These are phyloP conservation scores for Paracoccidioides lutzii DNA, from an alignment of 2,329 filamentous ascomycete species.

Conservation along the genomic window DNA sequence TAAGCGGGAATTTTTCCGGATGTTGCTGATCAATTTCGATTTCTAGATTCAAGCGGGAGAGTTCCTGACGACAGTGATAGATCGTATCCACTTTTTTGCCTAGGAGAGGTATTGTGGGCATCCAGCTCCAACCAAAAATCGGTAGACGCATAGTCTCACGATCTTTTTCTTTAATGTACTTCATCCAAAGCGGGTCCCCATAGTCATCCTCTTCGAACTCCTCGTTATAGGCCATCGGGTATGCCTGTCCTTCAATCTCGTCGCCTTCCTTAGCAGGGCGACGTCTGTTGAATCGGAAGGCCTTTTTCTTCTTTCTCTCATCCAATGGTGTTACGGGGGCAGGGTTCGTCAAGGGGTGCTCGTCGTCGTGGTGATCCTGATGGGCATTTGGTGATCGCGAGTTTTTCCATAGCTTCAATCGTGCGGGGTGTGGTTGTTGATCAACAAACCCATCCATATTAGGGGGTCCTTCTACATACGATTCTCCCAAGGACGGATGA, in stretches of 20 bases:
- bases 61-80: conserved; percentile 72
- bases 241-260: conserved; percentile 31
- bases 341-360: conserved; percentile 23
- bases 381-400: conserved; percentile 9
- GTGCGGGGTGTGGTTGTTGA: conserved; percentile 22
- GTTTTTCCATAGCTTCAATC: conserved; percentile 11
- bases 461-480: conserved; percentile 1
- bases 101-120: conserved; percentile 63
- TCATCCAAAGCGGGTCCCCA: conserved; percentile 61
- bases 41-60: conserved; percentile 78
- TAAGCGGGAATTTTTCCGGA: conserved; percentile 72
- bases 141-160: conserved; percentile 74
- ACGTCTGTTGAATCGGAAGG: background rate
- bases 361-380: conserved; percentile 17
- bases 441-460: background rate
- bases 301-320: conserved; percentile 1
- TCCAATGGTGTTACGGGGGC: conserved; percentile 15
- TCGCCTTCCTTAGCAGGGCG: conserved; percentile 12
- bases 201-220: conserved; percentile 51
- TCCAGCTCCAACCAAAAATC: conserved; percentile 49
- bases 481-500: background rate
- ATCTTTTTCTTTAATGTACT: conserved; percentile 67
- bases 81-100: conserved; percentile 93
- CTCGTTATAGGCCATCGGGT: conserved; percentile 51
- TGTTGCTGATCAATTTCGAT: conserved; percentile 83